A percentile compares a stretch with the other conserved stretches of the same genome.
Conservation (phyloP, 352 stramenopile species). For the Phytophthora pluvialis region DNA sequence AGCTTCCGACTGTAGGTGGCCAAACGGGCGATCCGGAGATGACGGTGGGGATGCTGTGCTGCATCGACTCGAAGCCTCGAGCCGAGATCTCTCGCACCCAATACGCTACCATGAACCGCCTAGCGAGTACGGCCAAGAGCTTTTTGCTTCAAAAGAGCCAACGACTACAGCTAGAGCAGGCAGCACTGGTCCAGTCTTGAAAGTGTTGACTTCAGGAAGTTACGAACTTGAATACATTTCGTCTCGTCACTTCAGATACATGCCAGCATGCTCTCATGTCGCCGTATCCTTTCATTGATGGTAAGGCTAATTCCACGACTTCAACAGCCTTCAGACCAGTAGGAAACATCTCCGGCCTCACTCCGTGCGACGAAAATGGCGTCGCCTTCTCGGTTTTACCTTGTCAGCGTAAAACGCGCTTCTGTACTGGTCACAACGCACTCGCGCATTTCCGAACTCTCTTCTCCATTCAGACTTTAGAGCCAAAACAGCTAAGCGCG, state of each 20-base stretch:
- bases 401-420: too few relatives aligned
- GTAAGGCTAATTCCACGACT: too few relatives aligned
- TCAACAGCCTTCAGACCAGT: too few relatives aligned
- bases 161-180: constrained; percentile 7
- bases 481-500: background rate
- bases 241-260: too few relatives aligned
- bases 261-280: background rate
- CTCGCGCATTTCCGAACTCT: too few relatives aligned
- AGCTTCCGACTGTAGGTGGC: constrained; percentile 13
- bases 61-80: constrained; percentile 34
- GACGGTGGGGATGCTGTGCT: constrained; percentile 42
- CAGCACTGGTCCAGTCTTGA: background rate
- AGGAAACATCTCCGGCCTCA: too few relatives aligned
- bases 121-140: constrained; percentile 15
- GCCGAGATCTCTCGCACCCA: constrained; percentile 40
- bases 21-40: constrained; percentile 5
- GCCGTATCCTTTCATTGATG: too few relatives aligned
- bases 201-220: too few relatives aligned
- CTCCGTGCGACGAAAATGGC: too few relatives aligned
- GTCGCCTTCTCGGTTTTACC: too few relatives aligned
- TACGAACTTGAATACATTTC: background rate
- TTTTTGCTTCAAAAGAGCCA: constrained; percentile 28
- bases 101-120: constrained; percentile 39
- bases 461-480: too few relatives aligned
- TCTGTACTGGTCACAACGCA: too few relatives aligned